phyloP scores from a whole-genome alignment of 352 stramenopile species.

The Peronospora belbahrii region DNA sequence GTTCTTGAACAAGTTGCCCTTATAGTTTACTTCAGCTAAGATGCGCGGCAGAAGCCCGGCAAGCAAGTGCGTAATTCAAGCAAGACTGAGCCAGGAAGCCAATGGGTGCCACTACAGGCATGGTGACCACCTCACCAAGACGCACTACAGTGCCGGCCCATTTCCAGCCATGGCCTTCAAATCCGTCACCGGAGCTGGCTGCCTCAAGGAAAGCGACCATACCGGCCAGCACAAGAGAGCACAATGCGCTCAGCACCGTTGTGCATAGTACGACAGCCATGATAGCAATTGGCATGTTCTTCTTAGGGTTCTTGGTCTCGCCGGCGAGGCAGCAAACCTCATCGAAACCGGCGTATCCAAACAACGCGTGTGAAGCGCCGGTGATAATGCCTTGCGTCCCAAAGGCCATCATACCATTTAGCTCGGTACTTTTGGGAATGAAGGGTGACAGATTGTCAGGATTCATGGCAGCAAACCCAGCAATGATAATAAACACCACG shows the following conservation, averaged over 20 bases:
- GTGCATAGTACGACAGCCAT: slow-evolving; percentile 72
- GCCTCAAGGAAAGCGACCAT: slow-evolving; percentile 55
- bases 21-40: slow-evolving; percentile 77
- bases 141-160: slow-evolving; percentile 50
- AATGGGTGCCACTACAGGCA: slow-evolving; percentile 93
- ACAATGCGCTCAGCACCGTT: slow-evolving; percentile 53
- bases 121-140: slow-evolving; percentile 65
- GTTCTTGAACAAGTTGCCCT: slow-evolving; percentile 76
- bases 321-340: slow-evolving; percentile 87
- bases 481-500: slow-evolving; percentile 86
- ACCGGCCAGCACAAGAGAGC: slow-evolving; percentile 80
- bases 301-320: slow-evolving; percentile 66
- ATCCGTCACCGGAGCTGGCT: slow-evolving; percentile 42
- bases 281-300: slow-evolving; percentile 74
- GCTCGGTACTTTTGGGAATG: slow-evolving; percentile 32
- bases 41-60: slow-evolving; percentile 86
- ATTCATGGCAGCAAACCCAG: slow-evolving; percentile 72
- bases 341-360: slow-evolving; percentile 93
- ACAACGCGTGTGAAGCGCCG: slow-evolving; percentile 85
- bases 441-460: slow-evolving; percentile 82
- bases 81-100: slow-evolving; percentile 90
- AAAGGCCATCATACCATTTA: slow-evolving; percentile 24
- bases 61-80: slow-evolving; percentile 89
- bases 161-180: slow-evolving; percentile 35
- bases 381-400: slow-evolving; percentile 66